Evolutionary conservation across 768 basidiomycete genomes (phyloP), one percentile per base, ranked within the genome.

Genomic region (Sporobolomyces phaffii): DNA sequence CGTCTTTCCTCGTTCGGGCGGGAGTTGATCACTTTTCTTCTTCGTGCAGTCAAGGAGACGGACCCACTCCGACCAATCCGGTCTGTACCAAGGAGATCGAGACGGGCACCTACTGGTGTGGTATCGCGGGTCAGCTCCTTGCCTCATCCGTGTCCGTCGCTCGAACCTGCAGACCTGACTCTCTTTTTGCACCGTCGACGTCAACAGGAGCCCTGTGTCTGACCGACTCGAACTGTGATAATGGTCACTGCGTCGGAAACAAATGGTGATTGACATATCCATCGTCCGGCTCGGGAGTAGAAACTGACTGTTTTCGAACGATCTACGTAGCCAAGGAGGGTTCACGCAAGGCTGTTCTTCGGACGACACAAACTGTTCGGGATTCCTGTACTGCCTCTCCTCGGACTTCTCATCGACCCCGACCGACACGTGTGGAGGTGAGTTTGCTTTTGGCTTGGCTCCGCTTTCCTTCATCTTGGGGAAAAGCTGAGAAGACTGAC

Each of bases 31-130:
- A 10, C 40, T 20, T 41, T 20, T 41, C 15, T 47, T 9, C 45
- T 24, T 15, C 22, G 9, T 15, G 28, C 28, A 51, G 33, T 29
- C 54, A 57, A 57, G 54, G 54, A 14, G 28, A 57, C 29, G 40
- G 15, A 6, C 24, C 34, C 0, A 44, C 36, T 22, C 67, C 67
- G 22, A 34, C 24, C n/a, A 11, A n/a, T 51, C 26, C 67, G 2
- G 10, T n/a, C 10, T 69, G 67, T 41, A 24, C 29, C 3, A 22
- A 29, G 7, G 51, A 60, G 45, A 24, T 41, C 11, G 33, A 18
- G 13, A 47, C 38, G 13, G 58, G 51, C 20, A 44, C 45, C n/a
- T 69, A 63, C 57, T 63, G 24, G 44, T 68, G 67, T 44, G 67
- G 67, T 33, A 53, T 59, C 18, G 28, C 44, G 1, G 47, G 52